Percentiles rank a stretch among this genome's conserved stretches.
These are phyloP conservation scores for Limtongia smithiae DNA, from an alignment of 805 yeast genomes.

Conservation along the genomic window DNA sequence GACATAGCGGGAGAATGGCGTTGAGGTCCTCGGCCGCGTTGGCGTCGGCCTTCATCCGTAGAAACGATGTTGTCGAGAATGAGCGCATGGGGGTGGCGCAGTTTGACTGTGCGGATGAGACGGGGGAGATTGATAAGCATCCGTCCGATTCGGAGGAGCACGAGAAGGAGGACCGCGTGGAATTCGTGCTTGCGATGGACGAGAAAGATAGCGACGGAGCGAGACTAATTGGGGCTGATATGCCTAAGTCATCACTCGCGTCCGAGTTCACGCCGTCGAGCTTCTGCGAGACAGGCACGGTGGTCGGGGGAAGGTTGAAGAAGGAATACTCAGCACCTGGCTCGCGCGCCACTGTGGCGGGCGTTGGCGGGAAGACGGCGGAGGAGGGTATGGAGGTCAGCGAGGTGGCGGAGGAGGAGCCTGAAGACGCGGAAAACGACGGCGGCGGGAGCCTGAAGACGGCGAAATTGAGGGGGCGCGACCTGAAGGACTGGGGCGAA, in stretches of 20 bases:
- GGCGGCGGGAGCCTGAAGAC: conserved; percentile 1
- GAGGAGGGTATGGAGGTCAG: too few relatives aligned
- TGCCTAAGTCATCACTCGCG: too few relatives aligned
- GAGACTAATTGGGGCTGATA: too few relatives aligned
- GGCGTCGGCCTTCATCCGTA: neutral
- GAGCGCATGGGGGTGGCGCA: conserved; percentile 1
- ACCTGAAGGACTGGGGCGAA: too few relatives aligned
- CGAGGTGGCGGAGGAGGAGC: too few relatives aligned
- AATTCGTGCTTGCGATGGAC: neutral
- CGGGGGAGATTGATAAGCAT: neutral
- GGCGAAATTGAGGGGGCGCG: neutral
- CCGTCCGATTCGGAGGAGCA: too few relatives aligned
- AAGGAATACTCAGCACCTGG: too few relatives aligned
- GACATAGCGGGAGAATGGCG: conserved; percentile 11
- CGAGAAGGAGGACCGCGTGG: conserved; percentile 3
- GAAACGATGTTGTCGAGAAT: neutral
- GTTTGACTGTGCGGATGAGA: neutral
- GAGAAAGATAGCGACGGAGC: neutral
- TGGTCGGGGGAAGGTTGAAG: too few relatives aligned
- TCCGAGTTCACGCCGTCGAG: too few relatives aligned
- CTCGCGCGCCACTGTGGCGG: too few relatives aligned
- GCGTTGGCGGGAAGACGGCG: too few relatives aligned
- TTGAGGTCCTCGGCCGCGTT: conserved; percentile 4
- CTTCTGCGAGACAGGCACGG: too few relatives aligned
- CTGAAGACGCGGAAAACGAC: conserved; percentile 4